phyloP scores from a whole-genome alignment of 73 alveolate genomes.

The Tetrahymena malaccensis region DNA sequence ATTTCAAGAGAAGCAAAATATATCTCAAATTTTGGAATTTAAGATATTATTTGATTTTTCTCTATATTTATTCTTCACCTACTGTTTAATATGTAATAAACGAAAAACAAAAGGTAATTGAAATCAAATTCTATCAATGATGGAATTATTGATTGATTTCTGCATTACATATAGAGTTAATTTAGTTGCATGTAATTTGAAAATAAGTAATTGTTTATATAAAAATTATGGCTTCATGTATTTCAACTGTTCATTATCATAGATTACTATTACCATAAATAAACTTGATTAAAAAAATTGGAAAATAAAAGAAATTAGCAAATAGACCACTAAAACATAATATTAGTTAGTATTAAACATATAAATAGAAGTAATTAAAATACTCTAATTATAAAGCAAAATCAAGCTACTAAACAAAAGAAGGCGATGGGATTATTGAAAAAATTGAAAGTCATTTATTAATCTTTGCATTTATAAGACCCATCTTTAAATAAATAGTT shows the following conservation, averaged over 20 bases:
- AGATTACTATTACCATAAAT: not conserved
- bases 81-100: too few relatives aligned
- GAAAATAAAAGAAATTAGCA: not conserved
- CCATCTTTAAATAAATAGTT: not conserved
- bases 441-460: not conserved
- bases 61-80: too few relatives aligned
- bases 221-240: not conserved
- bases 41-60: too few relatives aligned
- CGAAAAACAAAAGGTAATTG: too few relatives aligned
- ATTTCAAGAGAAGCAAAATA: too few relatives aligned
- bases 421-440: not conserved
- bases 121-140: too few relatives aligned
- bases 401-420: not conserved
- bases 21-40: too few relatives aligned
- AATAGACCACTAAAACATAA: not conserved
- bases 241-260: not conserved
- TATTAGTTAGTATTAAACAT: not conserved
- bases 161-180: too few relatives aligned
- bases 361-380: not conserved
- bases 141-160: too few relatives aligned
- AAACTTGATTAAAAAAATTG: too few relatives aligned
- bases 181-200: too few relatives aligned
- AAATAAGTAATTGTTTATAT: too few relatives aligned
- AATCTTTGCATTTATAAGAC: not conserved
- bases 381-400: not conserved